Evolutionary conservation across 1,284 basidiomycete genomes (phyloP), one percentile per base, ranked within the genome.

Genomic region (Irpex sp.): DNA sequence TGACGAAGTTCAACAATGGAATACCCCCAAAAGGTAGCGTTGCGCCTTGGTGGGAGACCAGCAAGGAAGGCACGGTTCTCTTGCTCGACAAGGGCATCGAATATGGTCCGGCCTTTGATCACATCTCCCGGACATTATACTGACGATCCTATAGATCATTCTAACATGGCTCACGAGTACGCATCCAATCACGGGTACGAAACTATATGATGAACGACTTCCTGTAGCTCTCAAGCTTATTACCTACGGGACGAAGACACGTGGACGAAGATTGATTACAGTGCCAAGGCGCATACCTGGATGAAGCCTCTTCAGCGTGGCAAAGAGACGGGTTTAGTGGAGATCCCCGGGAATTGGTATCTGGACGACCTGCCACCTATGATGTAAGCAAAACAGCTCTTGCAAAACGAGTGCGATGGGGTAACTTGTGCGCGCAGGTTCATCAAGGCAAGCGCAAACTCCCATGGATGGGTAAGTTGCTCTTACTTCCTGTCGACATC

Each of bases 11-110:
- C 72, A 88, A 86, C 70, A 79, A 85, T 62, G 85, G 85, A n/a
- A 77, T 85, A 26, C 81, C 88, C 15, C 91, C 91, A 0, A 84
- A 85, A 70, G 85, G 87, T 13, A 79, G 80, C 62, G 88, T 92
- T 40, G 89, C 89, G 7, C 88, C 90, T 0, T 93, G 89, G 89
- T 93, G 90, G 89, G 91, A 93, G 73, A 86, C 84, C 1, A 88
- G 84, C 75, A 84, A 83, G 64, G 89, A 91, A 73, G 86, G 86
- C 1, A 86, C 84, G 0, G 76, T 85, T n/a, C 77, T 93, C 34
- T 76, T 93, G 17, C 80, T 92, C 15, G 85, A 89, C 21, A 89
- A 89, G 70, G 91, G 91, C 0, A 87, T 93, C 52, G 81, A 88
- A 75, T 92, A 92, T 70, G 90, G 87, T 87, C 63, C 26, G 85